Base-by-base conservation (phyloP, 106 monocot species). In the Alisma plantagoaquatica region DNA sequence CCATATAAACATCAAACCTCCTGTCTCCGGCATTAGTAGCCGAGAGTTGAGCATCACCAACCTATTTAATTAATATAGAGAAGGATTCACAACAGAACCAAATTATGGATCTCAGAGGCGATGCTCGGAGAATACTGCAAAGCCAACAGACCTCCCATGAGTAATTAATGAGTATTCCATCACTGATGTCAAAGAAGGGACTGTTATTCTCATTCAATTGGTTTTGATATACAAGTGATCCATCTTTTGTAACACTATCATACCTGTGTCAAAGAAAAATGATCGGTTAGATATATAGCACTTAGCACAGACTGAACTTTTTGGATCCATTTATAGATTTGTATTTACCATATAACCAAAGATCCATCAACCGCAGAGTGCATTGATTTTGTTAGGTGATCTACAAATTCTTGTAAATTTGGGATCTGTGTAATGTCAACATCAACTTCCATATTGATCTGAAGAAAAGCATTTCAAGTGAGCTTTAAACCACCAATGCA, bases 311-410 rank as follows among this genome's bases (percentile, higher is more conserved):
- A n/a, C n/a, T n/a, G n/a, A n/a, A n/a, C n/a, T n/a, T n/a, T n/a
- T n/a, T n/a, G n/a, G n/a, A n/a, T n/a, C n/a, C n/a, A n/a, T n/a
- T n/a, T n/a, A n/a, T n/a, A n/a, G n/a, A n/a, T n/a, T n/a, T n/a
- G n/a, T n/a, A n/a, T n/a, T n/a, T 46, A 96, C 89, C 96, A 96
- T 75, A 96, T 78, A 47, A 96, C 75, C 51, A 96, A 68, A 41
- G 96, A 96, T 73, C 89, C 89, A 65, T 77, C 75, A 22, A 81
- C 75, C 49, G 49, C 42, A 23, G 62, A 46, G 46, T 89, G 96
- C 81, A 89, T 85, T 58, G 57, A 62, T 63, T 74, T 43, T 29
- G 89, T 78, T 59, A 96, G 64, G 67, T 82, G 83, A 27, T 43
- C 49, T 43, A 96, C 63, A 57, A 96, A 96, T 51, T 84, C 84